These are phyloP conservation scores for Moelleriella libera DNA, from an alignment of 2,329 filamentous ascomycete species.

Conservation along the genomic window DNA sequence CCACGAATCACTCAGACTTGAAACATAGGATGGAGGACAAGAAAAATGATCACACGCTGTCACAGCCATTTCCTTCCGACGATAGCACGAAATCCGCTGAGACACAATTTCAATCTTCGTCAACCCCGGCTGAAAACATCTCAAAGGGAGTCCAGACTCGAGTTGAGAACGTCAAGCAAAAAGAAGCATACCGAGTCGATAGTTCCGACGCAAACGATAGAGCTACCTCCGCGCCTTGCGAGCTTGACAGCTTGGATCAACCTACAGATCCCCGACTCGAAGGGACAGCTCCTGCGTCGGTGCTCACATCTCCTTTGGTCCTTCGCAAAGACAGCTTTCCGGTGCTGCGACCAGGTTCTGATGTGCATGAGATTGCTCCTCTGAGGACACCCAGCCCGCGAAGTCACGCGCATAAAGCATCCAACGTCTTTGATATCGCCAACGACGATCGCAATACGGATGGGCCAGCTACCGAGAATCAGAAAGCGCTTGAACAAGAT, in stretches of 20 bases:
- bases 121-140: too few relatives aligned
- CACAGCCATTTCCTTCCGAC: background rate
- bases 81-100: too few relatives aligned
- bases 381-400: constrained; percentile 19
- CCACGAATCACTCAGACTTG: background rate
- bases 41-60: background rate
- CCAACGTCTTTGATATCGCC: background rate
- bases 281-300: background rate
- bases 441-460: constrained; percentile 24
- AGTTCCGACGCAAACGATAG: too few relatives aligned
- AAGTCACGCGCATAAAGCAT: background rate
- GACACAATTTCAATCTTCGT: too few relatives aligned
- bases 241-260: background rate
- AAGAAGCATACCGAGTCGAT: too few relatives aligned
- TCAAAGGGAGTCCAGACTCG: too few relatives aligned
- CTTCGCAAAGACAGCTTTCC: background rate
- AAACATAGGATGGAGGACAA: background rate
- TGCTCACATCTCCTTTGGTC: background rate
- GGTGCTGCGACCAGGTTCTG: constrained; percentile 2
- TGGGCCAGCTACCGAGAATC: constrained; percentile 14
- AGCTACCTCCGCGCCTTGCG: too few relatives aligned
- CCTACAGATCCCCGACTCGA: background rate
- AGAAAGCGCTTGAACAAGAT: constrained; percentile 4
- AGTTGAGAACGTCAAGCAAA: too few relatives aligned
- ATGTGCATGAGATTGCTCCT: constrained; percentile 12